Base-by-base conservation (phyloP, 2,329 filamentous ascomycete genomes). In the Aureobasidium sp. region DNA sequence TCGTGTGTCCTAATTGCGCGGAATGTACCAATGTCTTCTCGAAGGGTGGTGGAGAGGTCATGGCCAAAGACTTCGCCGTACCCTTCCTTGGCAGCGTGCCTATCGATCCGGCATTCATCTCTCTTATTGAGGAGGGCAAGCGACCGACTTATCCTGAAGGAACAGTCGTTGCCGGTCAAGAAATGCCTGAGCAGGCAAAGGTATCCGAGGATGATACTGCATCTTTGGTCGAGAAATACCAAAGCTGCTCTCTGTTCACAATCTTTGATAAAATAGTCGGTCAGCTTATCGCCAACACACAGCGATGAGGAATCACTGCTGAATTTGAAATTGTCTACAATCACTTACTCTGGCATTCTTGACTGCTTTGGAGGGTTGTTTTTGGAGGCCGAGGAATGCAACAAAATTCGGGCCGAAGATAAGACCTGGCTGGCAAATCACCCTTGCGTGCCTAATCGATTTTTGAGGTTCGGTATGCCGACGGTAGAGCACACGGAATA, bases 11-110 rank as follows among this genome's bases (percentile, higher is more conserved):
- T 12, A 83, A 80, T 56, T 84, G 80, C 64, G 78, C 77, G 47
- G 90, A 96, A 67, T 94, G 91, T 70, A 95, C 88, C 49, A 88
- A 97, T 70, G 80, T 97, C 48, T 98, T 98, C 68, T 89, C 85
- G 48, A 90, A 87, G 53, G 93, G 93, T 3, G 93, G 93, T 3
- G 93, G 93, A 6, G 76, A 88, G 67, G 79, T 86, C 21, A 95
- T 98, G 90, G 90, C 91, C 6, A 73, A 80, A 42, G 90, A 97
- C 61, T 93, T 95, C 66, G 75, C 75, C 0, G 88, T 97, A 30
- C 81, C 79, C 14, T 97, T 96, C 63, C 70, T 97, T 50, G 93
- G 90, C 2, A 83, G 82, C 24, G 83, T 97, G 32, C 93, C 93
- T 1, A 90, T 98, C 64, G 93, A 98, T 71, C 88, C 90, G 17